Evolutionary conservation across 2,329 filamentous ascomycete species (phyloP), one percentile per base, ranked within the genome.

Genomic region (Ploettnerulaceae sp.): DNA sequence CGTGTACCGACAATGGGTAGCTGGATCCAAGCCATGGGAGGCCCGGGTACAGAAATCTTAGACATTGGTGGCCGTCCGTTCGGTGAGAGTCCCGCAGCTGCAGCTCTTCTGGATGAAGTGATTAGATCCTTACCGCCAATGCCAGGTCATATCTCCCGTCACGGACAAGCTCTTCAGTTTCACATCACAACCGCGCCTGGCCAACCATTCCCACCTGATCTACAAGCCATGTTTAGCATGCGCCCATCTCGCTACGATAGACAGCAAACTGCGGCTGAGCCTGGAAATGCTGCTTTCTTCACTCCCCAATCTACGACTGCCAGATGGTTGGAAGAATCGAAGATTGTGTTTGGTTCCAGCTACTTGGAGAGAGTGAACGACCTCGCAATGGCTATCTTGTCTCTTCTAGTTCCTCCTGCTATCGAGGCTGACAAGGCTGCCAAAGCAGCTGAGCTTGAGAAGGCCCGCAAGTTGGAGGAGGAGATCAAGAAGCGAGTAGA

Each of bases 301-400:
- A 70, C 75, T 15, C 74, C 88, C 7, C 78, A 81, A 28, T 74
- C 79, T 7, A 97, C 93, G 1, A 72, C 76, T 45, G 75, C 77
- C 43, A 83, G 93, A 51, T 98, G 94, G 84, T 80, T 86, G 61
- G 89, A 96, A 61, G 94, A 97, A 65, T 84, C 89, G 7, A 82
- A 84, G 53, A 82, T 98, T 65, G 75, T 97, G 0, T 97, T 93
- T 65, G 86, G 86, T 20, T 68, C 72, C 17, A 73, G 69, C 38
- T 77, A 83, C 42, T 63, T 77, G 3, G 89, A 95, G 38, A 86
- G 86, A 61, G 77, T 82, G 2, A 73, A 77, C 50, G 78, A 79
- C 43, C 73, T 95, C 12, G 69, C 83, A 53, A 83, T 79, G 55
- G 76, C 80, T 2, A 76, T 98, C 20, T 71, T 89, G 31, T 82